A percentile compares a stretch with the other conserved stretches of the same genome.
Evolutionary conservation across 805 yeast genomes (phyloP).

Genomic region (Candida verbasci): DNA sequence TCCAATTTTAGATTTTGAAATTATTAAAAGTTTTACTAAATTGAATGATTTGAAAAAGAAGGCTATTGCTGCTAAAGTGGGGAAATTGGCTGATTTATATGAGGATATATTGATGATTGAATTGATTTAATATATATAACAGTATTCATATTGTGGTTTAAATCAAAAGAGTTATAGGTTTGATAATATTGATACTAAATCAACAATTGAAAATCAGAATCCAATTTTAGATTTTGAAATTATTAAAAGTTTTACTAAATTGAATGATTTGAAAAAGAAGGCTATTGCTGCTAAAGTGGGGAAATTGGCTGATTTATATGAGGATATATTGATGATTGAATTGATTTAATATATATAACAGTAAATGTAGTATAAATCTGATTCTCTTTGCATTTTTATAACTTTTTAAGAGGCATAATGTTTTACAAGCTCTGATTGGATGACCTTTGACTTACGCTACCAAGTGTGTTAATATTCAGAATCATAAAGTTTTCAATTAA

Average conservation of each 20-base stretch:
- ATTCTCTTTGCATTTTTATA: too few species aligned
- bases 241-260: conserved; percentile 46
- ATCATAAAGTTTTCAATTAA: too few species aligned
- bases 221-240: conserved; percentile 65
- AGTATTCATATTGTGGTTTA: conserved; percentile 68
- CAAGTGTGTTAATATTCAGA: too few species aligned
- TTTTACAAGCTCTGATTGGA: too few species aligned
- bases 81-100: conserved; percentile 42
- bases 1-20: conserved; percentile 62
- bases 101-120: conserved; percentile 31
- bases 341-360: not conserved
- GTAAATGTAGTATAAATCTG: too few species aligned
- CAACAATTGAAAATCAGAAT: conserved; percentile 40
- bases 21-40: conserved; percentile 49
- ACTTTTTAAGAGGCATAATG: too few species aligned
- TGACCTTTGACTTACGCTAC: too few species aligned
- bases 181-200: conserved; percentile 32
- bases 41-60: conserved; percentile 56
- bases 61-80: conserved; percentile 49
- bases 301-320: conserved; percentile 42
- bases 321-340: conserved; percentile 29
- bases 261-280: conserved; percentile 56
- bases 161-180: conserved; percentile 70
- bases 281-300: conserved; percentile 51
- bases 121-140: not conserved